Base-by-base conservation (phyloP, 2,329 filamentous ascomycete genomes). In the Colletotrichum tanaceti region DNA sequence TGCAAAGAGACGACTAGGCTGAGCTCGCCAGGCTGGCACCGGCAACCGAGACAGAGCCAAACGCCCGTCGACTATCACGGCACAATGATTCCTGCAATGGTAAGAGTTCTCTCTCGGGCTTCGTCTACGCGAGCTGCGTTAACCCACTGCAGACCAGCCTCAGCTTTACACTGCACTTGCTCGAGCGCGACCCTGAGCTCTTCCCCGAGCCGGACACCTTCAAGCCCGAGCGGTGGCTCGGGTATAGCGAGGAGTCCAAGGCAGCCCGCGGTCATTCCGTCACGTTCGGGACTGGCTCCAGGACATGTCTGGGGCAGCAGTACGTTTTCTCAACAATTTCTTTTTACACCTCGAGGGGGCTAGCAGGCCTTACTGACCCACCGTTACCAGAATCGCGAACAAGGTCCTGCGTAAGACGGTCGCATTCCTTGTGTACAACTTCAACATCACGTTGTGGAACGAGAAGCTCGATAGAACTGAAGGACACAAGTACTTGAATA, bases 241-340 rank as follows among this genome's bases (percentile, higher is more conserved):
- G 64, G 0, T 24, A 32, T 39, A 43, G 57, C 11, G 53, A 58
- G 7, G 55, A 59, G 5, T 35, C 68, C 1, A 53, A 63, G 6
- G 50, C 55, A 20, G 18, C 18, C 2, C 65, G 41, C 35, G 41
- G 38, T 4, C 49, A 52, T 41, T 54, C 63, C 1, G 67, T 63
- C 1, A 63, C 52, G 3, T 72, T 72, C 50, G 71, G 71, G 5
- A 72, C 70, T 0, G 71, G 70, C 3, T 71, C 70, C 3, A 43
- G 71, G 35, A 72, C 68, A n/a, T 72, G 71, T n/a, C 41, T 72
- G 22, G 71, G 71, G 2, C 70, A 72, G 39, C 65, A 65, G 68
- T 70, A 41, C 28, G 68, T 69, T n/a, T 18, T 10, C 6, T 20
- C 10, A 38, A 32, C 11, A 3, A 22, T 14, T 4, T 5, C n/a